Evolutionary conservation across 257 asterid genomes (phyloP).

Genomic region (Solanum neorickii): DNA sequence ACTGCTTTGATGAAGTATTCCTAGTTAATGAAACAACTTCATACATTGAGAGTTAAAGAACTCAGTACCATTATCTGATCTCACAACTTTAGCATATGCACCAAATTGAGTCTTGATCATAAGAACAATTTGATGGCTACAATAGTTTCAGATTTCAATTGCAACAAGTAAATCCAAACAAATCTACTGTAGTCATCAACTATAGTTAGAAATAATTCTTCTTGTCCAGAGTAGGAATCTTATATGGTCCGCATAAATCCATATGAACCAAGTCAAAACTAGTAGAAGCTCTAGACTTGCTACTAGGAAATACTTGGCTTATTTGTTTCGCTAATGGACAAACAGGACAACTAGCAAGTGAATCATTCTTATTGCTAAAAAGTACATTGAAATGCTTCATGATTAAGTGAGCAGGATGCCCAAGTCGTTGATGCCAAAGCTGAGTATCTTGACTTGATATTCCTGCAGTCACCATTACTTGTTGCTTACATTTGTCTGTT

Average conservation of each 20-base stretch:
- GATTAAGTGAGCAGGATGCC: background rate
- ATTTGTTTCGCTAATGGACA: no score
- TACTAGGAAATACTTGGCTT: background rate
- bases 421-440: no score
- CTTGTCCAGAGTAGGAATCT: background rate
- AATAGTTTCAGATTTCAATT: no score
- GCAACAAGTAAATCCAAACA: background rate
- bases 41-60: background rate
- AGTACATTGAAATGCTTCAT: background rate
- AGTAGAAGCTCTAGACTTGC: background rate
- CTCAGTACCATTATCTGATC: background rate
- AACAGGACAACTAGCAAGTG: background rate
- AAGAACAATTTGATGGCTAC: background rate
- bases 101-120: background rate
- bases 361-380: background rate
- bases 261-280: background rate
- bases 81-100: background rate
- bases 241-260: background rate
- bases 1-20: background rate
- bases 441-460: background rate
- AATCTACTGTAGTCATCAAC: no score
- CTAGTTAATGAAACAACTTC: background rate
- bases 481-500: background rate
- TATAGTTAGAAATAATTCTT: no score
- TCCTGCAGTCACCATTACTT: background rate